Base-by-base conservation (phyloP, 331 rosid species). In the Pyracantha coccinea region DNA sequence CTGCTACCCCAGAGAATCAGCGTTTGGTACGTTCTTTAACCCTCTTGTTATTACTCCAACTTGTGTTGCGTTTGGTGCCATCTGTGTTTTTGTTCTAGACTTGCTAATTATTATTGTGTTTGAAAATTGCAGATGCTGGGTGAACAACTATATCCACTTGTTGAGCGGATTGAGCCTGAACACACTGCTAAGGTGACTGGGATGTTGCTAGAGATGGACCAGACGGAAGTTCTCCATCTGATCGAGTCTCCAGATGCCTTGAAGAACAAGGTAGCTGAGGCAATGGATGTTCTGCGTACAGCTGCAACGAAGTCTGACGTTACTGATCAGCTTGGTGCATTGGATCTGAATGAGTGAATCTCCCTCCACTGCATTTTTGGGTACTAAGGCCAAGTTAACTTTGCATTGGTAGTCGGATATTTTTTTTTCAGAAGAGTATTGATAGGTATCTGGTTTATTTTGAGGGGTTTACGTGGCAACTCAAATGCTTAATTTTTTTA, bases 191-290 rank as follows among this genome's bases (percentile, higher is more conserved):
- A 91, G 89, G 95, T 93, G 73, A 93, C 97, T 0, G 96, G 98
- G 69, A 89, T 91, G 97, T 67, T 90, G 80, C 88, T 93, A 77
- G 98, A 93, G 84, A 91, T 93, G 98, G 98, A 93, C 68, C 97
- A 87, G 71, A 83, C 97, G 0, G 98, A 93, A 86, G 98, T 93
- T 44, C 87, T 93, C 59, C 97, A 93, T 86, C 97, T 91, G 71
- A 87, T 93, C 4, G 98, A 93, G 82, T 86, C 97, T 35, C 96
- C 97, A 0, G 95, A 91, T 44, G 98, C 85, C 72, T 73, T 94
- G 66, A 91, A 93, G 85, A 80, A 44, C 63, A 91, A 93, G 81
- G 96, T 91, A 68, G 88, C 91, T 1, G 97, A 93, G 83, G 98
- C 98, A 31, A 84, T 91, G 90, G 91, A 86, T 68, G 97, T 91